Evolutionary conservation across 2,329 filamentous ascomycete species (phyloP).

Genomic region (Colletotrichum sidae): DNA sequence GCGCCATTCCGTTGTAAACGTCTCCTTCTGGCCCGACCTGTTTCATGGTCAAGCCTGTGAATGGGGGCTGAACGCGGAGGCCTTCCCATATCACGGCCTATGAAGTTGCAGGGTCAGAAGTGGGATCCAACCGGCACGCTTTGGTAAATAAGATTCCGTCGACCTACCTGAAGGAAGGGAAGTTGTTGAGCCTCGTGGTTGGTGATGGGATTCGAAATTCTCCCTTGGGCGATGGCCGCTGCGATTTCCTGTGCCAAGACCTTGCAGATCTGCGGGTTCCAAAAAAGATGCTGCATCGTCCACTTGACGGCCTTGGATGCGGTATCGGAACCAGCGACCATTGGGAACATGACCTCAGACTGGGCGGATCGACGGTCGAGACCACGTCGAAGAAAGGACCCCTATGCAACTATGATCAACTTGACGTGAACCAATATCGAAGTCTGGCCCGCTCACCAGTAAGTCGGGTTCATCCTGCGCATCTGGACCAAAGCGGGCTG

Average conservation of each 20-base stretch:
- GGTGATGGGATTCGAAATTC: constrained; percentile 40
- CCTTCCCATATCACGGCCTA: constrained; percentile 65
- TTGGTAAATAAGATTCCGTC: no score
- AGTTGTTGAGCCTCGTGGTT: constrained; percentile 50
- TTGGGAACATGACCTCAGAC: constrained; percentile 31
- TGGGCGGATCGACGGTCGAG: constrained; percentile 24
- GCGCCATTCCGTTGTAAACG: constrained; percentile 47
- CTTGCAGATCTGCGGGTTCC: constrained; percentile 56
- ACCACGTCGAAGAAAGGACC: constrained; percentile 20
- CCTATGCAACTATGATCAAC: constrained; percentile 5
- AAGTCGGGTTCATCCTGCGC: constrained; percentile 26
- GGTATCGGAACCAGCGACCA: constrained; percentile 51
- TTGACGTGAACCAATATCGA: neutral
- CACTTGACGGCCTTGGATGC: constrained; percentile 52
- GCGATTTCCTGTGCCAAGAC: constrained; percentile 63
- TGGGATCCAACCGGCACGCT: no score
- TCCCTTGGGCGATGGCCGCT: constrained; percentile 36
- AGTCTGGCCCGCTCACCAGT: constrained; percentile 6
- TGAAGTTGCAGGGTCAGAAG: no score
- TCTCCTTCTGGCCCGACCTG: constrained; percentile 57
- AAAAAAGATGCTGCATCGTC: constrained; percentile 62
- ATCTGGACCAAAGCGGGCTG: constrained; percentile 3
- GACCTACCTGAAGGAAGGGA: constrained; percentile 51
- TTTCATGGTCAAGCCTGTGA: constrained; percentile 62
- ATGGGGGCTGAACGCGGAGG: constrained; percentile 60